Evolutionary conservation across 257 asterid genomes (phyloP), one percentile per base, ranked within the genome.

Genomic region (Sherardia arvensis): DNA sequence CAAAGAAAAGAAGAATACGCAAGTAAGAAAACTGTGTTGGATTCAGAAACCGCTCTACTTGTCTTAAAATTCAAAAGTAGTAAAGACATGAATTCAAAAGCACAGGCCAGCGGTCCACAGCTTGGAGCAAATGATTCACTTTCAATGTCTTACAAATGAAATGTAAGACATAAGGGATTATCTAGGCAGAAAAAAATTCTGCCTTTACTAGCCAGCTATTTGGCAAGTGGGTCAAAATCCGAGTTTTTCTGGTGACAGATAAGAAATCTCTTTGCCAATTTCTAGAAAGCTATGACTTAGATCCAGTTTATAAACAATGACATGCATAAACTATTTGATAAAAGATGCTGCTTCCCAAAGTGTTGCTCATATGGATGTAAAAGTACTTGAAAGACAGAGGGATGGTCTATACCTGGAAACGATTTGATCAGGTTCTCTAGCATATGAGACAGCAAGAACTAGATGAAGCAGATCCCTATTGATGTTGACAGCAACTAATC

Each of bases 361-460:
- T 22, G 30, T 25, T 36, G 66, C 56, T 40, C 10, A 40, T 25
- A 62, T 25, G 18, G 36, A 26, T 40, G 1, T 15, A 12, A 10
- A n/a, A 43, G 26, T 65, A 65, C 64, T 64, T 34, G 18, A 29
- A 64, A 18, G 28, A 22, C 14, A 5, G 33, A 26, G 4, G 38
- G 25, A 49, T 33, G 60, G 60, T 15, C 33, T 30, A 56, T 80
- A 89, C 98, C 98, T 92, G 75, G 98, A 83, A 11, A 89, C 67
- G 9, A 92, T 89, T 78, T 87, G 87, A 29, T 87, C 91, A 15
- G 95, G 93, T 68, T 89, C 98, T 75, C 81, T 82, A 55, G 98
- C 98, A 72, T 73, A 92, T 25, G 98, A 92, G 69, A 92, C 91
- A 1, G 93, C 99, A 74, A 92, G 80, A 71, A 89, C 96, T 54